Evolutionary conservation across 352 stramenopile species (phyloP).

Genomic region (Albugo candida): DNA sequence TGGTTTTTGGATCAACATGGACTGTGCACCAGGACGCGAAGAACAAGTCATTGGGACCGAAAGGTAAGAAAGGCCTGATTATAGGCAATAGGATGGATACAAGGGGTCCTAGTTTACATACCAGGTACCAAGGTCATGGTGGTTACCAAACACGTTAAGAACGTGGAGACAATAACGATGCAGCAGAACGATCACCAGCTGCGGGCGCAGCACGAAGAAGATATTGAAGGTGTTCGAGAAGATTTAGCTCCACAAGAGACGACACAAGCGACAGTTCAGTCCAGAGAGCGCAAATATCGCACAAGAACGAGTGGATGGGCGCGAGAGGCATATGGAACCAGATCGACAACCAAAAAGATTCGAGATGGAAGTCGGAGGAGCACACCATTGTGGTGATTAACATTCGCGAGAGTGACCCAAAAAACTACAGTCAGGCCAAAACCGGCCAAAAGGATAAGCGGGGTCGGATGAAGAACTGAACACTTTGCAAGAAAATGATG

Average conservation of each 20-base stretch:
- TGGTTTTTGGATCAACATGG: not conserved
- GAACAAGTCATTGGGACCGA: not conserved
- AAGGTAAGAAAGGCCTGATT: not conserved
- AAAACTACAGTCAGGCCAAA: conserved; percentile 6
- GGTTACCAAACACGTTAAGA: not conserved
- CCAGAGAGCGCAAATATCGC: too few species aligned
- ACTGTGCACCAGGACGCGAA: not conserved
- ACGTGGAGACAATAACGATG: not conserved
- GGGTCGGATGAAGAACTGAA: conserved; percentile 1
- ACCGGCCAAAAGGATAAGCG: not conserved
- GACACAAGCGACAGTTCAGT: not conserved
- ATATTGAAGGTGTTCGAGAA: not conserved
- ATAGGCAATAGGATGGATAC: too few species aligned
- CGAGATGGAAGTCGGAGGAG: not conserved
- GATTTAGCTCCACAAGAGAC: not conserved
- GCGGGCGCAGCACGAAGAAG: not conserved
- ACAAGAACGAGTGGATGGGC: too few species aligned
- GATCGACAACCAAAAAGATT: too few species aligned
- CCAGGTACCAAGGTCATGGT: not conserved
- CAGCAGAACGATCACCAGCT: not conserved
- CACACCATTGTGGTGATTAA: not conserved
- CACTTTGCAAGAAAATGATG: conserved; percentile 5
- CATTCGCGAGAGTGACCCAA: conserved; percentile 2
- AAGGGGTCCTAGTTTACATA: not conserved
- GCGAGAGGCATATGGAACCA: too few species aligned